Base-by-base conservation (phyloP, 176 grass and related monocot genomes). In the Carex kokanica region DNA sequence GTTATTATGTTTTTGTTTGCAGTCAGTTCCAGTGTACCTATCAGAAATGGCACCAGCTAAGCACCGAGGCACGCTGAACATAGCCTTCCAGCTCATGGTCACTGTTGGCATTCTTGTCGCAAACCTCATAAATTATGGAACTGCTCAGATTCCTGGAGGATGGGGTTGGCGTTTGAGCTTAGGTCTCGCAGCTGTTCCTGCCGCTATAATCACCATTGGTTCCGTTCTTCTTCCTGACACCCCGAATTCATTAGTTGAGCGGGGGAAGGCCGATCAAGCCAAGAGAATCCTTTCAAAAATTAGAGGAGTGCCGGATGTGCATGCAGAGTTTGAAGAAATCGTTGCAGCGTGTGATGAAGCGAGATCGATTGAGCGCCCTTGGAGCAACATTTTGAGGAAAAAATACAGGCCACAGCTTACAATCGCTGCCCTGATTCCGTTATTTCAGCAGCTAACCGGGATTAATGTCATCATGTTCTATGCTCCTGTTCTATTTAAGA, bases 81-180 rank as follows among this genome's bases (percentile, higher is more conserved):
- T 81, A 60, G 59, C n/a, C 17, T 81, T 81, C 56, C 78, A 81
- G 59, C 59, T 81, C 45, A 81, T 81, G 78, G 59, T 81, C 78
- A 81, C 78, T 41, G 0, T 81, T 5, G 78, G 78, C 9, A 81
- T 81, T 62, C 32, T 81, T 40, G 18, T 81, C 1, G 78, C 78
- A 62, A 81, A 81, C 25, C 78, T 81, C 4, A 81, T 63, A 36
- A 81, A 81, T 63, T 81, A 60, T 23, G 78, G 73, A 31, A 55
- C 73, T 31, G 73, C 73, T 54, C 78, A 60, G 32, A 81, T 63
- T 81, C 31, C 78, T 4, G 59, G 57, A 61, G 78, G 59, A 43
- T 81, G 78, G 78, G 78, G 78, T 14, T 81, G 78, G 78, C 56
- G 78, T 34, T 3, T 81, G 78, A 81, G 78, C 78, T 81, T 81